Conservation (phyloP, 1,284 basidiomycete species). For the Sanguinoderma infundibulare region DNA sequence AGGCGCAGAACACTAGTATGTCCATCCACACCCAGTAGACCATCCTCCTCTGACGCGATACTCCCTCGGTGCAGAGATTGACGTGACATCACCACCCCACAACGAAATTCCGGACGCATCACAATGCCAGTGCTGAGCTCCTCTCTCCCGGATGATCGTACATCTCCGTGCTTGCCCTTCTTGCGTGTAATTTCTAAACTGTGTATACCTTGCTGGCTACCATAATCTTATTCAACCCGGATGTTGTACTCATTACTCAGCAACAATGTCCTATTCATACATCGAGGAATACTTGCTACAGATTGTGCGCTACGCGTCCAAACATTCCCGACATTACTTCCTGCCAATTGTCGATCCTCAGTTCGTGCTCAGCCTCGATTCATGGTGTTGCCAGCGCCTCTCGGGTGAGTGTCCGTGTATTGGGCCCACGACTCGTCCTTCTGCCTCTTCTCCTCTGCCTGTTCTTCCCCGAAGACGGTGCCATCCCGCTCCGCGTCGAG, state of each 20-base stretch:
- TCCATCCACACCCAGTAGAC: slow-evolving; percentile 14
- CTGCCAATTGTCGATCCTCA: slow-evolving; percentile 17
- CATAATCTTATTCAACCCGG: slow-evolving; percentile 18
- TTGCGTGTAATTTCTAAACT: slow-evolving; percentile 21
- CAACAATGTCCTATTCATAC: slow-evolving; percentile 16
- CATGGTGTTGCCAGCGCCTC: slow-evolving; percentile 93
- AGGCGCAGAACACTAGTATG: slow-evolving; percentile 76
- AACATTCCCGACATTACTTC: background rate
- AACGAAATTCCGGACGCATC: slow-evolving; percentile 79
- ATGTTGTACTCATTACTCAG: slow-evolving; percentile 15
- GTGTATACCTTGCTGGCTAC: slow-evolving; percentile 22
- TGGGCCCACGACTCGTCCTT: slow-evolving; percentile 90
- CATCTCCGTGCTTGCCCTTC: slow-evolving; percentile 15
- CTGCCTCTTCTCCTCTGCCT: slow-evolving; percentile 75
- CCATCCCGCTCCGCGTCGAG: slow-evolving; percentile 88
- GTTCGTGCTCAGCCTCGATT: slow-evolving; percentile 74
- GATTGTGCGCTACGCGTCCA: background rate
- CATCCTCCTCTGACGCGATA: slow-evolving; percentile 12
- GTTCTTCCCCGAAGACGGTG: slow-evolving; percentile 68
- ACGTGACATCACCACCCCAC: slow-evolving; percentile 70
- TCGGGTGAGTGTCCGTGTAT: slow-evolving; percentile 81
- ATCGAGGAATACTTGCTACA: slow-evolving; percentile 19
- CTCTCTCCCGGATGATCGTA: slow-evolving; percentile 1
- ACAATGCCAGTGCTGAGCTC: slow-evolving; percentile 69
- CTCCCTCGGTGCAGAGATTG: slow-evolving; percentile 63